These are phyloP conservation scores for Acrocalymma vagum DNA, from an alignment of 2,329 filamentous ascomycete genomes.

Conservation along the genomic window DNA sequence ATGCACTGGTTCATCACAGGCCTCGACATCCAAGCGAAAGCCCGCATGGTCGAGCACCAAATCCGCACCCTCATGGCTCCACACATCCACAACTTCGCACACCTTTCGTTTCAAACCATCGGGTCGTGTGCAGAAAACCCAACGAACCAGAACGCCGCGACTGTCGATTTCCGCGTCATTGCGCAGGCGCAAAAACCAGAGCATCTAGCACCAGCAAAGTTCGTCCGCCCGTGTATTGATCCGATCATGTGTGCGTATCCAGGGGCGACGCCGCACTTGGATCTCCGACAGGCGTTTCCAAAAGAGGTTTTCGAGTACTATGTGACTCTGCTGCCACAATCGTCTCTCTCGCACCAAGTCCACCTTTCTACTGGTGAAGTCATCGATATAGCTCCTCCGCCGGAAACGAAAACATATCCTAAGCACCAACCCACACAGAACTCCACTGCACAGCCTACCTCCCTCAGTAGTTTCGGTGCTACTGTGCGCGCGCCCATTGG, in stretches of 20 bases:
- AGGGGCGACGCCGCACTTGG: constrained; percentile 51
- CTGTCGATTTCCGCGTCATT: constrained; percentile 58
- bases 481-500: constrained; percentile 49
- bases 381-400: constrained; percentile 43
- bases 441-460: background rate
- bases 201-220: constrained; percentile 44
- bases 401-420: constrained; percentile 38
- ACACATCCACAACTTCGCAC: constrained; percentile 44
- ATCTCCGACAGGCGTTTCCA: constrained; percentile 49
- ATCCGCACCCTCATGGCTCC: constrained; percentile 46
- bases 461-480: constrained; percentile 29
- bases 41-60: constrained; percentile 51
- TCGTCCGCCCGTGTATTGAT: constrained; percentile 52
- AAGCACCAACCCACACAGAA: constrained; percentile 45
- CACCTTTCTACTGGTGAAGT: constrained; percentile 37
- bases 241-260: constrained; percentile 55
- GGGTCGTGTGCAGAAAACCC: constrained; percentile 52
- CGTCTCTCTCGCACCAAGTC: constrained; percentile 28
- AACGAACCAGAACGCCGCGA: constrained; percentile 56
- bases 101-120: constrained; percentile 47
- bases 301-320: constrained; percentile 54
- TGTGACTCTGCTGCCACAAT: constrained; percentile 45
- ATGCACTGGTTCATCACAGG: constrained; percentile 55
- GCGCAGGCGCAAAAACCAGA: constrained; percentile 54
- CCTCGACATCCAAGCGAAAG: constrained; percentile 55